Evolutionary conservation across 306 rosid genomes (phyloP).

Genomic region (Hippophae gyantsensis): DNA sequence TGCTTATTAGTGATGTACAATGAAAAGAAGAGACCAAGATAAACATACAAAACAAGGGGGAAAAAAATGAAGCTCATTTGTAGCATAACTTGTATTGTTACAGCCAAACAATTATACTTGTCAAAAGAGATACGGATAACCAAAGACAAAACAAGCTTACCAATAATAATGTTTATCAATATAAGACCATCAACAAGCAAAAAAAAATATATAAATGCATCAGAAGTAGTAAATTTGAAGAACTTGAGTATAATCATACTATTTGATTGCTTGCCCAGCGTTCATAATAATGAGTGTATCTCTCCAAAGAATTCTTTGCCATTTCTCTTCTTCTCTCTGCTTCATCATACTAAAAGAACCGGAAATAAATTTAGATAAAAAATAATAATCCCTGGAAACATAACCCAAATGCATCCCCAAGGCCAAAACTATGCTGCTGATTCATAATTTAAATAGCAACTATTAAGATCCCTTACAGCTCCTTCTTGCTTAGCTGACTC

Average conservation of each 20-base stretch:
- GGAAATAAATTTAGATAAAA: not conserved
- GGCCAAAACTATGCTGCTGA: not conserved
- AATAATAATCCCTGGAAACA: not conserved
- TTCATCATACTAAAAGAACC: slow-evolving; percentile 31
- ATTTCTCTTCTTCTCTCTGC: slow-evolving; percentile 84
- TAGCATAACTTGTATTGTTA: no score
- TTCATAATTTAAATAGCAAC: not conserved
- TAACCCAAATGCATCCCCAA: not conserved
- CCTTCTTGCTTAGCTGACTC: slow-evolving; percentile 92
- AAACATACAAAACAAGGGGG: no score
- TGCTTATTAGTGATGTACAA: no score
- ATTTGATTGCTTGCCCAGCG: slow-evolving; percentile 97
- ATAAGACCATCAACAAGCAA: no score
- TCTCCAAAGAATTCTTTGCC: slow-evolving; percentile 93
- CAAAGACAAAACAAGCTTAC: no score
- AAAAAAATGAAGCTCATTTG: no score
- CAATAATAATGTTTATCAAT: no score
- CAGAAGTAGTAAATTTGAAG: not conserved
- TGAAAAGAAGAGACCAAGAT: no score
- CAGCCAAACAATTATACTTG: no score
- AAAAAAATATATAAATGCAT: no score
- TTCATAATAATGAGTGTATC: slow-evolving; percentile 94
- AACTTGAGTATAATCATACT: slow-evolving; percentile 28
- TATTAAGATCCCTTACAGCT: slow-evolving; percentile 29
- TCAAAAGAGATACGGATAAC: no score